These are phyloP conservation scores for Daldinia sp. DNA, from an alignment of 2,329 filamentous ascomycete genomes.

Conservation along the genomic window DNA sequence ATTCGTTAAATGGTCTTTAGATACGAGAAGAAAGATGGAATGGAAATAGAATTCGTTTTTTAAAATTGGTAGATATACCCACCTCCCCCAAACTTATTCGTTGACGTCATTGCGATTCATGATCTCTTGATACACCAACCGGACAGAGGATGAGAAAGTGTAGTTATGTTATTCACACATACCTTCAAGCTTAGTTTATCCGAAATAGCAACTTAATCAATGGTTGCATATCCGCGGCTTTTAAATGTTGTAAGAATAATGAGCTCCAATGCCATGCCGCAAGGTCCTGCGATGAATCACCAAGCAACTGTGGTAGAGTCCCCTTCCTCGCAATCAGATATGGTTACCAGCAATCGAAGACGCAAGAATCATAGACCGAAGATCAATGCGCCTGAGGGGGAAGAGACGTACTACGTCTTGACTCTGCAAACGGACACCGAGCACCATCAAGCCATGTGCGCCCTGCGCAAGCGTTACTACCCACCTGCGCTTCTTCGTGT, in stretches of 20 bases:
- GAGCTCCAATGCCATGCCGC: not conserved
- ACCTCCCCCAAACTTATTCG: not conserved
- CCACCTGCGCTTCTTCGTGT: conserved; percentile 35
- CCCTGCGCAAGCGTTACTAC: conserved; percentile 34
- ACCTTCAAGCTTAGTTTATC: not conserved
- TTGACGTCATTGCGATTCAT: conserved; percentile 12
- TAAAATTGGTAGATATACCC: not conserved
- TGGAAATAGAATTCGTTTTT: no score
- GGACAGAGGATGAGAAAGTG: not conserved
- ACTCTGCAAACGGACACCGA: conserved; percentile 30
- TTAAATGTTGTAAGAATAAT: not conserved
- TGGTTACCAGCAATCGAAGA: not conserved
- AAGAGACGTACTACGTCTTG: conserved; percentile 35
- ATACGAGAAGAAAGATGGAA: no score
- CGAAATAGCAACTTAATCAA: not conserved
- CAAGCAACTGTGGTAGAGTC: no score
- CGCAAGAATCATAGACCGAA: conserved; percentile 26
- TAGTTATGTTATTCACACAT: not conserved
- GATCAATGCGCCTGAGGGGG: conserved; percentile 10
- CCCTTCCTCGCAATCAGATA: not conserved
- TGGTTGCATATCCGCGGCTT: not conserved
- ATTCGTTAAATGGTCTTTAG: no score
- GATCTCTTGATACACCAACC: not conserved
- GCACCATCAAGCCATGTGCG: conserved; percentile 32
- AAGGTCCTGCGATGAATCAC: not conserved